A percentile compares a stretch with the other conserved stretches of the same genome.
phyloP scores from a whole-genome alignment of 331 rosid genomes.

The Pyracantha coccinea region DNA sequence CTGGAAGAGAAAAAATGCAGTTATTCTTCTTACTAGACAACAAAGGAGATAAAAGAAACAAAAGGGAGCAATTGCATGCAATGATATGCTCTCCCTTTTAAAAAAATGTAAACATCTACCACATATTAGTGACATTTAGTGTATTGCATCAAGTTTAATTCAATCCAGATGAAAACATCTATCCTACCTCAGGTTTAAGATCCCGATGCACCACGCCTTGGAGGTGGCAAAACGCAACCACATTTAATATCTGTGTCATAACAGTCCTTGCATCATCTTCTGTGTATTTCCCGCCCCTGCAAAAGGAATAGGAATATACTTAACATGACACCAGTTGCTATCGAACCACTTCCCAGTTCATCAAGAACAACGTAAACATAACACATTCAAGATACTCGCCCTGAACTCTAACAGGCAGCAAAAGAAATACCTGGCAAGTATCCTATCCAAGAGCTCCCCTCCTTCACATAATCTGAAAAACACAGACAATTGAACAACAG shows the following conservation, averaged over 20 bases:
- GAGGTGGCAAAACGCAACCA: slow-evolving; percentile 87
- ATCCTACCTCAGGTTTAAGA: slow-evolving; percentile 86
- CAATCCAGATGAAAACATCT: neutral
- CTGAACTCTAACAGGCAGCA: neutral
- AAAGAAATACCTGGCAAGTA: slow-evolving; percentile 63
- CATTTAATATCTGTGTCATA: slow-evolving; percentile 64
- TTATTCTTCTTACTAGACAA: neutral
- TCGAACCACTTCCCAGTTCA: neutral
- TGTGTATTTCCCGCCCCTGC: slow-evolving; percentile 87
- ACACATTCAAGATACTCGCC: slow-evolving; percentile 1
- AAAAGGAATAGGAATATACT: slow-evolving; percentile 11
- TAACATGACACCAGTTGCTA: neutral
- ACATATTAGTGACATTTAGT: too few species aligned
- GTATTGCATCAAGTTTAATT: neutral
- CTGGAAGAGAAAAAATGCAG: neutral
- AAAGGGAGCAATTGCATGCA: neutral
- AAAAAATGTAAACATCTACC: too few species aligned
- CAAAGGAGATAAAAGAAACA: neutral
- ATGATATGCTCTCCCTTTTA: neutral
- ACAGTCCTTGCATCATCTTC: slow-evolving; percentile 90
- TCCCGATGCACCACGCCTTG: slow-evolving; percentile 98
- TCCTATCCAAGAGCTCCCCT: slow-evolving; percentile 94
- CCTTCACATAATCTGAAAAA: slow-evolving; percentile 78
- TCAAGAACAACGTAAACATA: slow-evolving; percentile 4
- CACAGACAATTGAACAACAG: neutral